These are phyloP conservation scores for Rhizopogon sp. DNA, from an alignment of 768 basidiomycete genomes.

Conservation along the genomic window DNA sequence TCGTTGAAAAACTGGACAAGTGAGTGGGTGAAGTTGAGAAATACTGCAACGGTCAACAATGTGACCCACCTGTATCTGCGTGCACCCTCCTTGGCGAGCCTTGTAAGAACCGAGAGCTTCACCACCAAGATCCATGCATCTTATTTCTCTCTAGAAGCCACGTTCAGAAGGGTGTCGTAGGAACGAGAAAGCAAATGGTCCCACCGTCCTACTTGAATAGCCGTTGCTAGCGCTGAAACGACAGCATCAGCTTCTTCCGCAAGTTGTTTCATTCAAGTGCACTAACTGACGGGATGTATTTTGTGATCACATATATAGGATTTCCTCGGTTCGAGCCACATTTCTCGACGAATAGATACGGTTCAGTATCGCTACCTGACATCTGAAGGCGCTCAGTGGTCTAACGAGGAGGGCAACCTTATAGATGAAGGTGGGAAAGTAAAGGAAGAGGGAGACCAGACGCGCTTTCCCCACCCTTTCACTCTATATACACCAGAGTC, in stretches of 20 bases:
- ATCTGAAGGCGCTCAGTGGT: slow-evolving; percentile 14
- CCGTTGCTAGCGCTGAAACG: slow-evolving; percentile 24
- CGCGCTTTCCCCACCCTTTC: slow-evolving; percentile 20
- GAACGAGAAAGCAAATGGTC: slow-evolving; percentile 7
- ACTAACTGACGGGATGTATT: slow-evolving; percentile 34
- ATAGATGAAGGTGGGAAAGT: slow-evolving; percentile 19
- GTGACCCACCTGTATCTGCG: slow-evolving; percentile 34
- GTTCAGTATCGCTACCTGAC: slow-evolving; percentile 22
- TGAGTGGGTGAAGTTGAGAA: slow-evolving; percentile 3
- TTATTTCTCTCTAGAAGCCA: slow-evolving; percentile 32
- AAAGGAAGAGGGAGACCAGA: slow-evolving; percentile 14
- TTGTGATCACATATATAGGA: slow-evolving; percentile 39
- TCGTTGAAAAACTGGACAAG: slow-evolving; percentile 35
- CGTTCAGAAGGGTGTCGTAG: slow-evolving; percentile 5
- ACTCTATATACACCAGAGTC: slow-evolving; percentile 24
- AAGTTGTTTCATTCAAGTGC: slow-evolving; percentile 3
- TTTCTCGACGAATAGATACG: slow-evolving; percentile 36
- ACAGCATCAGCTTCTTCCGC: slow-evolving; percentile 12
- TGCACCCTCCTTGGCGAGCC: slow-evolving; percentile 34
- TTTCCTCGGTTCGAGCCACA: slow-evolving; percentile 36
- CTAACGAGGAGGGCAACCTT: slow-evolving; percentile 8
- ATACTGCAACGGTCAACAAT: neutral
- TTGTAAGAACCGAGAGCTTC: slow-evolving; percentile 37
- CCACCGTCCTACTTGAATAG: slow-evolving; percentile 29
- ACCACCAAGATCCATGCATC: slow-evolving; percentile 38